Evolutionary conservation across 169 alveolate genomes (phyloP), one percentile per base, ranked within the genome.

Genomic region (Plasmodium malariae): DNA sequence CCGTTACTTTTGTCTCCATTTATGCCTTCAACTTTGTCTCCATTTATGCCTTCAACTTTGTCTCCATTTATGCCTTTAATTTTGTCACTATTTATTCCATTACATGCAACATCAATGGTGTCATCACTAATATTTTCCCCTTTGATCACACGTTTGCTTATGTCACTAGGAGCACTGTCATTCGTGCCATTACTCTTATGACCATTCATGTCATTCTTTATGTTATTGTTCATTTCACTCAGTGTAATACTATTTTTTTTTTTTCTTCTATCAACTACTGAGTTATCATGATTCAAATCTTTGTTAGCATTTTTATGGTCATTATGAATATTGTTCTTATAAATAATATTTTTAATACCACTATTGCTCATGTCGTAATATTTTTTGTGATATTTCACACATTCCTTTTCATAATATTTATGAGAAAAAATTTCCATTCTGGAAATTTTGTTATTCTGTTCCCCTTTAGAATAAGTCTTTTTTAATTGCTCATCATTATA

Each of bases 401-500:
- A 36, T n/a, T 49, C 74, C 17, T 54, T 67, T 67, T 65, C 85
- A 34, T 37, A 43, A 51, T 51, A 67, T 24, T 67, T 83, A 24
- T 48, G 59, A 28, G 85, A 40, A 59, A 45, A 30, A 6, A 24
- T 19, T 0, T 67, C 72, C 24, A 34, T 37, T 43, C 43, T 37
- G 40, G 62, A 45, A 54, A 32, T 45, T 24, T 9, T 37, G 45
- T 83, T 34, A 51, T 51, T 48, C 48, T 21, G 28, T 36, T 67
- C 59, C n/a, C 36, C 45, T 67, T 40, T 67, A 34, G 4, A 7
- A 30, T 28, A 30, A 28, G 19, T 54, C 51, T 43, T 54, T 65
- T 67, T 83, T 70, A 83, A 70, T 54, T 83, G 72, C 28, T 83
- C 91, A 9, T 83, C 85, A 71, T 83, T 83, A 45, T 72, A 83